Percentiles rank a stretch among this genome's conserved stretches.
Evolutionary conservation across 257 asterid genomes (phyloP).

Genomic region (Plantago ovata): DNA sequence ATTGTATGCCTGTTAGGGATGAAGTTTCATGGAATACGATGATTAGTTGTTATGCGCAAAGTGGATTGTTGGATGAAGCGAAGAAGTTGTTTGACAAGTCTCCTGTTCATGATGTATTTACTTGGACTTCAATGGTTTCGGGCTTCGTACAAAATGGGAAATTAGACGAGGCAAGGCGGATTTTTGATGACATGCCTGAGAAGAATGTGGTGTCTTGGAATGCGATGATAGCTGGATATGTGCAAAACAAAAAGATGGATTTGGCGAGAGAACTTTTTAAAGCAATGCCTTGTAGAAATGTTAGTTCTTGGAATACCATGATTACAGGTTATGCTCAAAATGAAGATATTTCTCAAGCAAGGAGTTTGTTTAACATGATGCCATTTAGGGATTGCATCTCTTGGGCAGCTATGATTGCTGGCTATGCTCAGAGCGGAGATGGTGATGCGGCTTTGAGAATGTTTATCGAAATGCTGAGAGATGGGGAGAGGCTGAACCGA

Average conservation of each 20-base stretch:
- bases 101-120: constrained; percentile 63
- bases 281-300: constrained; percentile 69
- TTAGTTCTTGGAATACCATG: constrained; percentile 93
- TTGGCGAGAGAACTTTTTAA: constrained; percentile 73
- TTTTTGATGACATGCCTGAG: constrained; percentile 78
- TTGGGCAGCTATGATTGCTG: constrained; percentile 93
- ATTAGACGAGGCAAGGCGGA: constrained; percentile 65
- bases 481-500: constrained; percentile 59
- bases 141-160: constrained; percentile 78
- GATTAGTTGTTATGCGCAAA: constrained; percentile 81
- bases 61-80: constrained; percentile 61
- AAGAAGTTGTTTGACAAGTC: constrained; percentile 64
- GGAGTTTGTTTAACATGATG: constrained; percentile 65
- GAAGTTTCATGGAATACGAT: too few relatives aligned
- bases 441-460: constrained; percentile 58
- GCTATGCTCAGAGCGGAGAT: constrained; percentile 70
- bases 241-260: constrained; percentile 62
- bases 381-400: constrained; percentile 78
- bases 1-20: constrained; percentile 73
- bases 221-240: constrained; percentile 90
- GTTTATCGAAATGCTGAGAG: constrained; percentile 60
- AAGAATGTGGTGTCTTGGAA: constrained; percentile 85
- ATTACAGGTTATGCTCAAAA: constrained; percentile 82
- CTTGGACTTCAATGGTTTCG: constrained; percentile 92
- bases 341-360: constrained; percentile 57